phyloP scores from a whole-genome alignment of 345 rosid species.

The Chamaenerion angustifolium region DNA sequence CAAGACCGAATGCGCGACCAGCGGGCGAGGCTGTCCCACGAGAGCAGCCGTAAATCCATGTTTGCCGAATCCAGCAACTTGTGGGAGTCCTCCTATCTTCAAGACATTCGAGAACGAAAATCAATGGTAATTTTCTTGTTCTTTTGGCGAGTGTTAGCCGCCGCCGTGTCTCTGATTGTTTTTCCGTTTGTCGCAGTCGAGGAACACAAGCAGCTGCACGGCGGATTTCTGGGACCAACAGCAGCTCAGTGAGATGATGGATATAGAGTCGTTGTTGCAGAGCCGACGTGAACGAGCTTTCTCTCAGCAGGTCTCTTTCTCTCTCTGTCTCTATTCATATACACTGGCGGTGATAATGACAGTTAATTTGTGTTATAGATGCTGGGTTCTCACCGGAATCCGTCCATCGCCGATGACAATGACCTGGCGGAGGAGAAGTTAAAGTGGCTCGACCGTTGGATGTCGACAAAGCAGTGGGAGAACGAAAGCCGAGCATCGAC shows the following conservation, averaged over 20 bases:
- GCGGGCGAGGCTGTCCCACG: conserved; percentile 29
- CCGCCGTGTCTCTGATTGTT: too few relatives aligned
- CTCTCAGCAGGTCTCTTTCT: conserved; percentile 45
- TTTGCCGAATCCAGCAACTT: conserved; percentile 30
- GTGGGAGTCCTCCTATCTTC: conserved; percentile 47
- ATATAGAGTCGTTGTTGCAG: conserved; percentile 31
- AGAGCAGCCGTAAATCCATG: conserved; percentile 38
- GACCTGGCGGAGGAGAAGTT: conserved; percentile 34
- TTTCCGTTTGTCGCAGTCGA: conserved; percentile 28
- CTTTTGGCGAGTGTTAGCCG: neutral
- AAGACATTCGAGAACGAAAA: conserved; percentile 44
- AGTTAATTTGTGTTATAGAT: conserved; percentile 19
- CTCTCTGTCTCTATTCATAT: too few relatives aligned
- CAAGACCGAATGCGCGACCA: conserved; percentile 60
- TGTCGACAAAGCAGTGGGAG: conserved; percentile 62
- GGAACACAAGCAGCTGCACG: conserved; percentile 46
- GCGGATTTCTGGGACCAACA: conserved; percentile 48
- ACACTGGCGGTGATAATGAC: too few relatives aligned
- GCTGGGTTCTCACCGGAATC: conserved; percentile 40
- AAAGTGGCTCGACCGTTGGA: conserved; percentile 78
- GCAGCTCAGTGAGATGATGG: conserved; percentile 19
- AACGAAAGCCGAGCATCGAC: conserved; percentile 24
- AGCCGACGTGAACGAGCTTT: conserved; percentile 52
- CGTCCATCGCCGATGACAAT: conserved; percentile 40
- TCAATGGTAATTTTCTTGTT: conserved; percentile 13